Conservation (phyloP, 2,329 filamentous ascomycete genomes). For the Phoma sp. region DNA sequence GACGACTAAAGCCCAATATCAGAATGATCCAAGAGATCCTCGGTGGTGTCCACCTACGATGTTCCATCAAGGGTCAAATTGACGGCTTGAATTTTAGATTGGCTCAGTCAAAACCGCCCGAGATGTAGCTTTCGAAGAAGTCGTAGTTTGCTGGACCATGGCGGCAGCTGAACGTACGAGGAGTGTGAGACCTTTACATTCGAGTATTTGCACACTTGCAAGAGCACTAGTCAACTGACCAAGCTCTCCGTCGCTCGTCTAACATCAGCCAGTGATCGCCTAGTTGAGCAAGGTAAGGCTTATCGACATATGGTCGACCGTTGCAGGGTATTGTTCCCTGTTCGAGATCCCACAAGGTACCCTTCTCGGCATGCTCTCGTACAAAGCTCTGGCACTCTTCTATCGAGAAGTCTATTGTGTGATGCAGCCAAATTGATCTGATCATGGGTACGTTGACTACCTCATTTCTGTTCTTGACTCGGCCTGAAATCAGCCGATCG, state of each 20-base stretch:
- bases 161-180: not conserved
- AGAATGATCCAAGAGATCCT: no score
- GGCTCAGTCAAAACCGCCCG: not conserved
- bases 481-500: slow-evolving; percentile 23
- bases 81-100: not conserved
- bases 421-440: slow-evolving; percentile 49
- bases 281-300: slow-evolving; percentile 14
- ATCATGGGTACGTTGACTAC: slow-evolving; percentile 47
- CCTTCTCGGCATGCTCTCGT: slow-evolving; percentile 50
- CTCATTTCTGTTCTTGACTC: slow-evolving; percentile 36
- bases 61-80: no score
- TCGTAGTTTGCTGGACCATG: not conserved
- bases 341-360: slow-evolving; percentile 36
- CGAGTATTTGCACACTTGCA: not conserved
- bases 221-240: slow-evolving; percentile 12
- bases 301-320: slow-evolving; percentile 11
- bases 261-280: slow-evolving; percentile 15
- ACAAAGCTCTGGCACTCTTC: slow-evolving; percentile 53
- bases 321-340: slow-evolving; percentile 15
- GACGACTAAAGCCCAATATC: no score
- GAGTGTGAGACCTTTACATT: not conserved
- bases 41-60: no score
- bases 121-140: slow-evolving; percentile 5
- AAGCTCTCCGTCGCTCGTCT: slow-evolving; percentile 15
- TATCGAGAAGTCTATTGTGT: slow-evolving; percentile 49